Conservation (phyloP, 176 grass and related monocot genomes). For the Musa itinerans region DNA sequence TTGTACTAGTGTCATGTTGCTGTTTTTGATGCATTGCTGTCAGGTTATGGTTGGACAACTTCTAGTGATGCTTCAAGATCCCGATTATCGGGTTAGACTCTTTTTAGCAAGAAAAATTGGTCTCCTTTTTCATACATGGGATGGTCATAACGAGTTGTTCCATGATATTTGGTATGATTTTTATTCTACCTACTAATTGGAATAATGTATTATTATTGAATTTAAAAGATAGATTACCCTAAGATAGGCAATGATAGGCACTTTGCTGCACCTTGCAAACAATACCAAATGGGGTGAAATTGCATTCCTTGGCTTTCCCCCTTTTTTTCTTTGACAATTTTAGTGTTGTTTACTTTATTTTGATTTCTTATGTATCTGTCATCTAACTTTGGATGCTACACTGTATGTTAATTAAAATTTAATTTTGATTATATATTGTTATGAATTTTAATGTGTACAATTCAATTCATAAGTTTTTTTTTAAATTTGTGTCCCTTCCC, state of each 20-base stretch:
- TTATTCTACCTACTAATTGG: background rate
- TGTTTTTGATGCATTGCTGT: slow-evolving; percentile 1
- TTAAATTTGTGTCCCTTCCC: too few species aligned
- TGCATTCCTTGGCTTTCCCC: too few species aligned
- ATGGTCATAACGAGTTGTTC: slow-evolving; percentile 84
- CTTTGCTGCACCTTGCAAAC: too few species aligned
- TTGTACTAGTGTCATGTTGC: background rate
- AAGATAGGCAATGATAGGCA: background rate
- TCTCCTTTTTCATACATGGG: slow-evolving; percentile 88
- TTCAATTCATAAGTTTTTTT: too few species aligned
- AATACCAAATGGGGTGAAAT: too few species aligned
- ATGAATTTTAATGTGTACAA: too few species aligned
- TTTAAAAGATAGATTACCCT: background rate
- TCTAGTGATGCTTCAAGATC: slow-evolving; percentile 86
- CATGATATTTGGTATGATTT: slow-evolving; percentile 67
- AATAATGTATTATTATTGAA: background rate
- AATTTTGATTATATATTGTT: too few species aligned
- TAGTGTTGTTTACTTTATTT: too few species aligned
- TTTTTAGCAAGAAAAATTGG: slow-evolving; percentile 71
- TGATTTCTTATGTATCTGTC: too few species aligned
- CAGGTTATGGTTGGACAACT: slow-evolving; percentile 73
- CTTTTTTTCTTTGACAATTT: too few species aligned
- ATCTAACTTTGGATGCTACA: too few species aligned
- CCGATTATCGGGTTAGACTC: slow-evolving; percentile 86
- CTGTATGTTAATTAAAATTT: too few species aligned